These are phyloP conservation scores for Noccaea bulbosa DNA, from an alignment of 345 rosid genomes.

Conservation along the genomic window DNA sequence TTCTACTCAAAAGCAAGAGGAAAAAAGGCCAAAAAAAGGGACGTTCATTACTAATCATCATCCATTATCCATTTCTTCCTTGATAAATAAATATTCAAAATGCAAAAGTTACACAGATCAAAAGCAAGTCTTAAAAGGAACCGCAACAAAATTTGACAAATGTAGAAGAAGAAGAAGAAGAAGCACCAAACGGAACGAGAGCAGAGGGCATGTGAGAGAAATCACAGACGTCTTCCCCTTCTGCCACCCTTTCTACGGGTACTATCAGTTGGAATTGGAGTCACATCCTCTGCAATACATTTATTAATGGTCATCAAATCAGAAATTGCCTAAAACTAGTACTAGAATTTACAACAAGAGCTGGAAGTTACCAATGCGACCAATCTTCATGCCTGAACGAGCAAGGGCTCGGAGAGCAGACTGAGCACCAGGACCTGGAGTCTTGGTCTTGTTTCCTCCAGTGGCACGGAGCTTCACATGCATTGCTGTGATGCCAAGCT, in stretches of 20 bases:
- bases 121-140: not conserved
- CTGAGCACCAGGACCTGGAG: conserved; percentile 89
- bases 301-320: not conserved
- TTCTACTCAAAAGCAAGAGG: no score
- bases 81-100: not conserved
- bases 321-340: not conserved
- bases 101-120: not conserved
- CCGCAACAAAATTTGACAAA: not conserved
- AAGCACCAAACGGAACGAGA: conserved; percentile 5
- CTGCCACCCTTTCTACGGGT: conserved; percentile 86
- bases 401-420: conserved; percentile 80
- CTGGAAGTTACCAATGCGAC: conserved; percentile 60
- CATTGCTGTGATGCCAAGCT: conserved; percentile 73
- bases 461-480: conserved; percentile 79
- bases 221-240: conserved; percentile 74
- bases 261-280: conserved; percentile 75
- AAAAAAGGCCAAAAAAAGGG: no score
- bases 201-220: not conserved
- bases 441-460: conserved; percentile 79
- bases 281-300: conserved; percentile 67
- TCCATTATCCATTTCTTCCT: not conserved
- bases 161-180: not conserved
- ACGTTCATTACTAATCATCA: not conserved
- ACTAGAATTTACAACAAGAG: not conserved
- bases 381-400: conserved; percentile 86